These are phyloP conservation scores for Cardiosporidium cionae DNA, from an alignment of 169 alveolate species.

Conservation along the genomic window DNA sequence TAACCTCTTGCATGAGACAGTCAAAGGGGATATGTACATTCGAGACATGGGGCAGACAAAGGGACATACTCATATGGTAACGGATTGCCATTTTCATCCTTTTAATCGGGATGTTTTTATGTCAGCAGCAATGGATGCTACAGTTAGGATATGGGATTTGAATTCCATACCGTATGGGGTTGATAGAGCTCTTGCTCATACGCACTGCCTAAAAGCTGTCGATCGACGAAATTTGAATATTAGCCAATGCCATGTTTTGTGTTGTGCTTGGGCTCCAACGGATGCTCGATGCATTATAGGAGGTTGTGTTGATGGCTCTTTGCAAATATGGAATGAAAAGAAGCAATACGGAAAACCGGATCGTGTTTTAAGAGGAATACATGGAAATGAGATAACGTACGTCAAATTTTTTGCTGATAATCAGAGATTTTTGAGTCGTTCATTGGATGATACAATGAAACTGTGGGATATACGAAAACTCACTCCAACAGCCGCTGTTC, in stretches of 20 bases:
- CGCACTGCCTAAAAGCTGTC: constrained; percentile 20
- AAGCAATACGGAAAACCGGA: constrained; percentile 13
- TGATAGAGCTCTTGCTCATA: constrained; percentile 12
- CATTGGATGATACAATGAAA: neutral
- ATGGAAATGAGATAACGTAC: neutral
- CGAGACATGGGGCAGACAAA: constrained; percentile 18
- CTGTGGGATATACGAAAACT: constrained; percentile 29
- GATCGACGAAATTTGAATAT: constrained; percentile 23
- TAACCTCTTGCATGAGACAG: constrained; percentile 3
- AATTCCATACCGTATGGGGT: constrained; percentile 14
- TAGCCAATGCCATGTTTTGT: constrained; percentile 6
- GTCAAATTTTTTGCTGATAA: constrained; percentile 2
- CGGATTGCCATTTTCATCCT: constrained; percentile 21
- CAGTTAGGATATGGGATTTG: constrained; percentile 30
- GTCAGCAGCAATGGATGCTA: constrained; percentile 17
- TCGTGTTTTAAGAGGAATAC: neutral
- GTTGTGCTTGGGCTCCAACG: constrained; percentile 18
- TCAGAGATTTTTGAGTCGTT: constrained; percentile 9
- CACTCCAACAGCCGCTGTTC: constrained; percentile 2
- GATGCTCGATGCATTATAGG: constrained; percentile 12
- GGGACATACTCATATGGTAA: constrained; percentile 35
- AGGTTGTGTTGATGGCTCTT: constrained; percentile 34
- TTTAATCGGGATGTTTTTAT: neutral
- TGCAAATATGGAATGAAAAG: constrained; percentile 22
- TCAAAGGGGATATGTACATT: constrained; percentile 31